Conservation (phyloP, 768 basidiomycete genomes). For the Boletus subparvulus region DNA sequence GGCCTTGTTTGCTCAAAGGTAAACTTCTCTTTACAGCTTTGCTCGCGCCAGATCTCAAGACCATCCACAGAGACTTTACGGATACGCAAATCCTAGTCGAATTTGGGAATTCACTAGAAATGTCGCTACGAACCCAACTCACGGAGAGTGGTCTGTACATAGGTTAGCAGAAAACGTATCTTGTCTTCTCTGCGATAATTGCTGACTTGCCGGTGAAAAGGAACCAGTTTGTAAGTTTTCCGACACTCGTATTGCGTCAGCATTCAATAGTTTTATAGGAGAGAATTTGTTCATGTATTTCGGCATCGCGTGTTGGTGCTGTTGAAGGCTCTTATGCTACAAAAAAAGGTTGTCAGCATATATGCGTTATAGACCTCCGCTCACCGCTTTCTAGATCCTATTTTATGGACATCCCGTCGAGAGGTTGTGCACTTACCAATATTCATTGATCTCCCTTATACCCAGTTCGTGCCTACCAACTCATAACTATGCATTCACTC, state of each 20-base stretch:
- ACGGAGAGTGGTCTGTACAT: conserved; percentile 94
- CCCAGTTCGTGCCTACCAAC: conserved; percentile 53
- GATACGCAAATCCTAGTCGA: conserved; percentile 88
- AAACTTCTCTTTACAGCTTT: background rate
- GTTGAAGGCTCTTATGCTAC: conserved; percentile 92
- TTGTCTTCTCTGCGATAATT: background rate
- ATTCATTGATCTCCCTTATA: conserved; percentile 90
- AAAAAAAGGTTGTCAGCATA: conserved; percentile 67
- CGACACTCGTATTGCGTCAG: background rate
- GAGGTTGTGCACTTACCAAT: conserved; percentile 94
- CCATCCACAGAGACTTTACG: conserved; percentile 67
- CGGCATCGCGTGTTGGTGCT: conserved; percentile 89
- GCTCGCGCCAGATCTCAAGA: background rate
- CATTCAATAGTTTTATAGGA: conserved; percentile 43
- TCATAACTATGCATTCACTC: conserved; percentile 1
- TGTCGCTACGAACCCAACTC: conserved; percentile 72
- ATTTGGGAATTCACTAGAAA: conserved; percentile 76
- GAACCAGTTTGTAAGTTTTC: conserved; percentile 62
- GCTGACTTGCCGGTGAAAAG: conserved; percentile 37
- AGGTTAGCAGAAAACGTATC: conserved; percentile 52
- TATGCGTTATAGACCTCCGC: conserved; percentile 1
- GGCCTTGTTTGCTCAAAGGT: conserved; percentile 86
- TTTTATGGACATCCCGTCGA: conserved; percentile 97
- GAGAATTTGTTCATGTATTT: conserved; percentile 92
- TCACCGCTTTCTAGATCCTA: conserved; percentile 65